Percentiles rank a stretch among this genome's conserved stretches.
Evolutionary conservation across 2,329 filamentous ascomycete genomes (phyloP).

Genomic region (Pseudogymnoascus sp.): DNA sequence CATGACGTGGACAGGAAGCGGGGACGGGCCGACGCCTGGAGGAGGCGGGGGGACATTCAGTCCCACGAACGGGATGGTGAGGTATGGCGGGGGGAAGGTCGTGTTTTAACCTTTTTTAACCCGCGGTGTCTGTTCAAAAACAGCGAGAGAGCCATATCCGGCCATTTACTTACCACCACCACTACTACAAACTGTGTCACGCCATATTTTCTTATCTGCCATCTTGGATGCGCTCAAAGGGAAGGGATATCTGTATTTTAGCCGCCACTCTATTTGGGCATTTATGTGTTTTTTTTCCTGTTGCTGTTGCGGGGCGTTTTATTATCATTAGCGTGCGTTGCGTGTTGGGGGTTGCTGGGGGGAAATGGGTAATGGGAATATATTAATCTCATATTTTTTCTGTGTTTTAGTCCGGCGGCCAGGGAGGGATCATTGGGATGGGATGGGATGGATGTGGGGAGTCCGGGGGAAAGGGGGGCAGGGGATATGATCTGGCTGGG

Average conservation of each 20-base stretch:
- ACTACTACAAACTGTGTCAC: not conserved
- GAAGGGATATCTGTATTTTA: not conserved
- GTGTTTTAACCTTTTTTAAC: not conserved
- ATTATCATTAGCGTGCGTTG: slow-evolving; percentile 7
- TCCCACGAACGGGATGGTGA: not conserved
- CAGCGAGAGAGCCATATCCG: not conserved
- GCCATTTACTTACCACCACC: not conserved
- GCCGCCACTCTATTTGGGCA: not conserved
- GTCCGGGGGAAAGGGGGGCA: not conserved
- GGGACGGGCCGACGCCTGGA: not conserved
- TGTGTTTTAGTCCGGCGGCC: not conserved
- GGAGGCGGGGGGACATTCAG: not conserved
- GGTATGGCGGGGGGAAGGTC: not conserved
- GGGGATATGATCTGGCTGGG: not conserved
- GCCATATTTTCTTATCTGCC: slow-evolving; percentile 4
- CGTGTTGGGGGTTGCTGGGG: not conserved
- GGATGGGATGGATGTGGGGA: not conserved
- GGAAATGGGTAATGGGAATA: not conserved
- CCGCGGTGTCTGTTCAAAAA: not conserved
- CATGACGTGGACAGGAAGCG: slow-evolving; percentile 20
- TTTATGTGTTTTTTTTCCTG: not conserved
- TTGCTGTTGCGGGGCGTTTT: not conserved
- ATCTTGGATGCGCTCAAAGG: not conserved
- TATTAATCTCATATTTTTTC: not conserved
- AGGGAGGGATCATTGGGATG: not conserved